Conservation (phyloP, 2,329 filamentous ascomycete genomes). For the Aspergillus sergii region DNA sequence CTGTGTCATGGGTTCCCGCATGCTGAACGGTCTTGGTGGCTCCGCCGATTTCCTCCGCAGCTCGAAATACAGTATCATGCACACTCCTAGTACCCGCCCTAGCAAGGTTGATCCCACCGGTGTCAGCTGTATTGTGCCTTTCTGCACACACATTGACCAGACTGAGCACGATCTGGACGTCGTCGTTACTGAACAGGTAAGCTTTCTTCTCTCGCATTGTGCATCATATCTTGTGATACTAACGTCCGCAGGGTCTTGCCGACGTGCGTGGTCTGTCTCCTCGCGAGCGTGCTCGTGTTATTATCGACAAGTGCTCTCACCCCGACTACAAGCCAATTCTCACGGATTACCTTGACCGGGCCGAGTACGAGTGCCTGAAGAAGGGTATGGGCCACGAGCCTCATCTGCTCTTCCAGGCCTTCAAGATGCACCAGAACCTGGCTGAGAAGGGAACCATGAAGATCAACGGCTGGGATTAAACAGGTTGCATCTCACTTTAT, state of each 20-base stretch:
- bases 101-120: conserved; percentile 81
- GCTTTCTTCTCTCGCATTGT: background rate
- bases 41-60: conserved; percentile 79
- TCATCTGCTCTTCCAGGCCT: conserved; percentile 80
- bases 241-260: conserved; percentile 65
- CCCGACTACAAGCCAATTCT: conserved; percentile 83
- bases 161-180: conserved; percentile 91
- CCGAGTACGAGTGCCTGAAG: conserved; percentile 80
- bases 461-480: conserved; percentile 65
- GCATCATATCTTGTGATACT: background rate
- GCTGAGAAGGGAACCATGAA: conserved; percentile 87
- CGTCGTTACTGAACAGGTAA: conserved; percentile 69
- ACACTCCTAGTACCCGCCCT: conserved; percentile 80
- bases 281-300: conserved; percentile 77
- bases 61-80: conserved; percentile 89
- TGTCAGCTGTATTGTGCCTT: conserved; percentile 86
- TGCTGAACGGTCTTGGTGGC: conserved; percentile 83
- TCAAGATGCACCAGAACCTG: conserved; percentile 86
- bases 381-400: conserved; percentile 92
- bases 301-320: conserved; percentile 85
- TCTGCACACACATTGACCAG: conserved; percentile 90
- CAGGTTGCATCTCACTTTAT: background rate
- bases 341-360: conserved; percentile 79
- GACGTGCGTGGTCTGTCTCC: conserved; percentile 82
- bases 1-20: conserved; percentile 83